Evolutionary conservation across 345 rosid species (phyloP), one percentile per base, ranked within the genome.

Genomic region (Brassica incana): DNA sequence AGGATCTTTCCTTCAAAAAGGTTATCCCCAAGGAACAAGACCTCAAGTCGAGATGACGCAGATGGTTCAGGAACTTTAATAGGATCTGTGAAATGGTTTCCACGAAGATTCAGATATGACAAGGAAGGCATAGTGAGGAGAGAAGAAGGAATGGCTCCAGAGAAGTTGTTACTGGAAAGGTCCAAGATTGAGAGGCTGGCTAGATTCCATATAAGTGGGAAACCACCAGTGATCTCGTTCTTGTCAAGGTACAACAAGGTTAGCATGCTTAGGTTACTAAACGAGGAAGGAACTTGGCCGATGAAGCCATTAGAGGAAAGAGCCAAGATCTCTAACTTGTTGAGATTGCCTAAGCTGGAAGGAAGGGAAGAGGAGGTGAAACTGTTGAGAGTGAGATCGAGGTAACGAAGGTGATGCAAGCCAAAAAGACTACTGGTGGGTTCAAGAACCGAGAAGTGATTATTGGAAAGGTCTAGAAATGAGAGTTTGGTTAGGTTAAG

Each of bases 171-270:
- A 40, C 12, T 40, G 5, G 29, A 27, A 27, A 38, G 58, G 14
- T 10, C 0, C 50, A 69, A 0, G 3, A 0, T 0, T 0, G 65
- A 48, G 9, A 70, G 65, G 0, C 69, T 63, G 0, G 75, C 50
- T 69, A 77, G 65, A 23, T 77, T 77, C 6, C 14, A 25, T 1
- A 77, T 56, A 32, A n/a, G 54, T 33, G 80, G 67, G 18, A 77
- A 63, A 70, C 65, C 63, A 61, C 80, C 43, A 1, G 9, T 62
- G 71, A 77, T 3, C 64, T 2, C 0, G 16, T 77, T 77, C 0
- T 3, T 0, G 3, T 0, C 0, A 62, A 50, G 71, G 20, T 0
- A 0, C 11, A 77, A 60, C 0, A 1, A 0, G 0, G 15, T 60
- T 18, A 77, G 33, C 3, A 0, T 0, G 3, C 65, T 62, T 5